A percentile compares a stretch with the other conserved stretches of the same genome.
Conservation (phyloP, 2,329 filamentous ascomycete species). For the Aspergillus puulaauensis region DNA sequence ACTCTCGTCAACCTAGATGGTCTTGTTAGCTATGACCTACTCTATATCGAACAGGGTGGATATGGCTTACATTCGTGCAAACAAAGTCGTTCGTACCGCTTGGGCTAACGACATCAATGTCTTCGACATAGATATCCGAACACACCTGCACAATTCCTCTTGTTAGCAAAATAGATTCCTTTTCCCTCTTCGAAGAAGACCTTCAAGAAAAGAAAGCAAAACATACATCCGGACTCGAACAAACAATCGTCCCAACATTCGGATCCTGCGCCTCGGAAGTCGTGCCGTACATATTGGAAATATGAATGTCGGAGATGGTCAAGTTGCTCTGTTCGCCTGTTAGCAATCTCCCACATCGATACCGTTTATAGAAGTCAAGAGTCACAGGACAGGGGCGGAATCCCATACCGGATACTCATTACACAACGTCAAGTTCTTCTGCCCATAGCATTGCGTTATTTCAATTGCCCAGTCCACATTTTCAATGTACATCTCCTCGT, state of each 20-base stretch:
- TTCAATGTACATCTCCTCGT: conserved; percentile 58
- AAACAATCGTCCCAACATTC: conserved; percentile 49
- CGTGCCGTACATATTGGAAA: conserved; percentile 58
- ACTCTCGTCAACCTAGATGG: conserved; percentile 29
- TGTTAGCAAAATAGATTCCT: background rate
- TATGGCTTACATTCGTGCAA: conserved; percentile 45
- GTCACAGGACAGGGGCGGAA: background rate
- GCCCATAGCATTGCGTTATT: conserved; percentile 65
- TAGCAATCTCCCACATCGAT: background rate
- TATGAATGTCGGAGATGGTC: conserved; percentile 56
- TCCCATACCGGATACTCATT: conserved; percentile 53
- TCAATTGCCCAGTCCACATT: conserved; percentile 67
- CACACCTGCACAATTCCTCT: conserved; percentile 26
- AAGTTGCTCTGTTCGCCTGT: conserved; percentile 38
- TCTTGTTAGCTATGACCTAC: background rate
- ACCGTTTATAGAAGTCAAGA: background rate
- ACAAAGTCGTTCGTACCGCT: conserved; percentile 44
- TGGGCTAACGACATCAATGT: conserved; percentile 51
- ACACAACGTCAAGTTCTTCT: conserved; percentile 63
- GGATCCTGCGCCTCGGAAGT: conserved; percentile 49
- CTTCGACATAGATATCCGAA: conserved; percentile 49
- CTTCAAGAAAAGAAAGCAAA: background rate
- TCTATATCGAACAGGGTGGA: background rate
- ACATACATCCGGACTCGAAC: conserved; percentile 50
- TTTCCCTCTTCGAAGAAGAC: background rate